Evolutionary conservation across 495 filamentous ascomycete species (phyloP).

Genomic region (Neurospora sp.): DNA sequence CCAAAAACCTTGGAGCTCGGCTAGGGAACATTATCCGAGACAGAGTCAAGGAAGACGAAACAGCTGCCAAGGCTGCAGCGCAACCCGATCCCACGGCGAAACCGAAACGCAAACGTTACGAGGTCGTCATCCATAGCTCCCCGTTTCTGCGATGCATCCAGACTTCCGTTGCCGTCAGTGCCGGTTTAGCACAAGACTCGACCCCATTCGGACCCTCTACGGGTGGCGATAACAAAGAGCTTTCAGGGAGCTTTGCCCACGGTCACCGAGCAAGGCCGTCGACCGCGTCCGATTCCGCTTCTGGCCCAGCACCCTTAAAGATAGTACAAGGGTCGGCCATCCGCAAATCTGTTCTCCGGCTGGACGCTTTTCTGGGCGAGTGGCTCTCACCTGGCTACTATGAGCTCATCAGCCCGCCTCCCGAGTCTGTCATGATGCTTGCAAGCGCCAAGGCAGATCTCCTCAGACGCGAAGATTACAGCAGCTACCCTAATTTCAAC

Average conservation of each 20-base stretch:
- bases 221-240: slow-evolving; percentile 3
- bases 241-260: neutral
- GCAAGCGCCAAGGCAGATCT: slow-evolving; percentile 78
- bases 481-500: slow-evolving; percentile 33
- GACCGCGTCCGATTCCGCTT: neutral
- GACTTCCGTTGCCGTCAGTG: slow-evolving; percentile 80
- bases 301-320: neutral
- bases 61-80: slow-evolving; percentile 11
- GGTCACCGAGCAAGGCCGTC: slow-evolving; percentile 7
- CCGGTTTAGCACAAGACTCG: slow-evolving; percentile 68
- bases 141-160: slow-evolving; percentile 90
- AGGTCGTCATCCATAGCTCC: slow-evolving; percentile 79
- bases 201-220: slow-evolving; percentile 19
- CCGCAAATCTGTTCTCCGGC: slow-evolving; percentile 54
- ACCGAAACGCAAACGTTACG: slow-evolving; percentile 50
- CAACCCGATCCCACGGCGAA: slow-evolving; percentile 6
- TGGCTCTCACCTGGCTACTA: slow-evolving; percentile 93
- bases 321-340: slow-evolving; percentile 3
- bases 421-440: slow-evolving; percentile 75
- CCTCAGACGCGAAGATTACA: slow-evolving; percentile 56
- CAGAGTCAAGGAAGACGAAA: slow-evolving; percentile 29
- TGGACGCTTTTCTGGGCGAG: slow-evolving; percentile 91
- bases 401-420: slow-evolving; percentile 82
- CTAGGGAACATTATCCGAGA: slow-evolving; percentile 65
- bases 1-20: slow-evolving; percentile 63